Evolutionary conservation across 495 filamentous ascomycete genomes (phyloP), one percentile per base, ranked within the genome.

Genomic region (Aspergillus sparsus): DNA sequence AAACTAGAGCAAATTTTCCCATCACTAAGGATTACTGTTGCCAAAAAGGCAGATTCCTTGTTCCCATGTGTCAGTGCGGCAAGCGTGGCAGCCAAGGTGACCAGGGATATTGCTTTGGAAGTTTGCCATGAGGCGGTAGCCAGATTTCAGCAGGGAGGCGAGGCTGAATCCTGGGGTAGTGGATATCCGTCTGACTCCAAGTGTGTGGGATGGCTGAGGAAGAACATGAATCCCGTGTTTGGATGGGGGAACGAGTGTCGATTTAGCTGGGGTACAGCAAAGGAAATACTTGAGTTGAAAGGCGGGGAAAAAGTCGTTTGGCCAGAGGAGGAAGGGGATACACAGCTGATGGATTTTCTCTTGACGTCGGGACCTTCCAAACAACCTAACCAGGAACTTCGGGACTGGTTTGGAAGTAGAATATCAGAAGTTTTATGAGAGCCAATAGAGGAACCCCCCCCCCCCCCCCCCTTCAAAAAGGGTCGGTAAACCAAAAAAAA

Each of bases 61-160:
- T 98, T 95, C 72, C 95, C 94, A 5, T 92, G 89, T 71, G 94
- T 98, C 16, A 92, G 88, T 59, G 95, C 95, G 13, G 94, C 94
- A 16, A 92, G 88, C 64, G 92, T 98, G 6, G 93, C 89, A 65
- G 94, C 94, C 27, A 98, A 98, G 73, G 94, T 98, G 16, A 98
- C 95, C 27, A 78, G 94, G 61, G 94, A 98, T 74, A 88, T 88
- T 1, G 91, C 91, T 47, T 75, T 97, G 32, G 93, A 96, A 61
- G 84, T 89, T 7, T 78, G 89, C 50, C 89, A 89, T 65, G 77
- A 85, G 58, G 74, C 77, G 13, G 72, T 80, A n/a, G 53, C 69
- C 2, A 51, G 41, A 12, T 13, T 31, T 7, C 49, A 57, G 10
- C 46, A 58, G 12, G 27, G 52, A 15, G n/a, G 36, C 10, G 36